Base-by-base conservation (phyloP, 2,329 filamentous ascomycete genomes). In the Fusarium phyllophilum region DNA sequence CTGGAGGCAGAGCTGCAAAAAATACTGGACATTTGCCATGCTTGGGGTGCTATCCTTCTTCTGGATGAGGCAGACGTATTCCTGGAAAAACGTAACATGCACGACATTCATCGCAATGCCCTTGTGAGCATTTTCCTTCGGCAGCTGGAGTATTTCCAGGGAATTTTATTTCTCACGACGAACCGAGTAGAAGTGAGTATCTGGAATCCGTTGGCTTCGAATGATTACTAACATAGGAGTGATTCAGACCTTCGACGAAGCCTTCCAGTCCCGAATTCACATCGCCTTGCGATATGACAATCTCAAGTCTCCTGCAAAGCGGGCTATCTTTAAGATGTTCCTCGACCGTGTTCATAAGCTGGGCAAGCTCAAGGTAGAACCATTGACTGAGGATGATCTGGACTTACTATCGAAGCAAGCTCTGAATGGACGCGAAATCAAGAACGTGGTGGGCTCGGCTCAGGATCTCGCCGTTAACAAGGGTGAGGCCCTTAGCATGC, bases 141-240 rank as follows among this genome's bases (percentile, higher is more conserved):
- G 1, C 87, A 96, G 64, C 86, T 97, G 0, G 95, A 98, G 82
- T 97, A 97, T 81, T 97, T 97, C 83, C 93, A 97, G 79, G 95
- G 95, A 7, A 97, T 97, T 60, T 82, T 97, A 9, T 97, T 97
- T 84, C 83, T 97, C 33, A 97, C 95, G 0, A 97, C 95, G 6
- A 97, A 97, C 80, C 90, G 94, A 4, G 94, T 97, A 2, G 89
- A 93, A 84, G 86, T 87, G 79, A 58, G 82, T 81, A 34, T 34
- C 34, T 36, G 14, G 26, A 24, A 24, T 20, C 33, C 26, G 41
- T 17, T 41, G 22, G 36, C 6, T 31, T 15, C 42, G 6, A n/a
- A 41, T n/a, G 24, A 22, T 31, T 66, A 54, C 66, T 69, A 59
- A 73, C 49, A 13, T 24, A 22, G 18, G 26, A n/a, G 56, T 48